These are phyloP conservation scores for Hippophae gyantsensis DNA, from an alignment of 306 rosid species.

Conservation along the genomic window DNA sequence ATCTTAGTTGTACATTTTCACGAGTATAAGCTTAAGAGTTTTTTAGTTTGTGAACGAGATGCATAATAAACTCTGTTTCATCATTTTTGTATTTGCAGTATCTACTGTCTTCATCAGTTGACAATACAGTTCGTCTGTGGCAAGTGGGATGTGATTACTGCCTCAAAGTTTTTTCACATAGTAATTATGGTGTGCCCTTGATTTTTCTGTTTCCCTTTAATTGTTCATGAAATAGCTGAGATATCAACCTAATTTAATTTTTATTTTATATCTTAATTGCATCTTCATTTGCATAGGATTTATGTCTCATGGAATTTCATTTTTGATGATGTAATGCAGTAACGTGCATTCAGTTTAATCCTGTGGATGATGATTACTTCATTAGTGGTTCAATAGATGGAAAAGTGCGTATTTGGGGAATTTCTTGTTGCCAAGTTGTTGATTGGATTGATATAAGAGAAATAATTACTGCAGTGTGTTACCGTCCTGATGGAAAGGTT, in stretches of 20 bases:
- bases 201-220: slow-evolving; percentile 3
- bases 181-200: slow-evolving; percentile 63
- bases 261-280: not conserved
- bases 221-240: slow-evolving; percentile 10
- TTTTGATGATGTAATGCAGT: slow-evolving; percentile 37
- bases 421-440: slow-evolving; percentile 68
- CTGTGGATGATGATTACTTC: slow-evolving; percentile 79
- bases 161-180: slow-evolving; percentile 77
- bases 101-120: slow-evolving; percentile 86
- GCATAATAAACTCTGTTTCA: slow-evolving; percentile 12
- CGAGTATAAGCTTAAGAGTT: too few species aligned
- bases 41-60: not conserved
- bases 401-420: slow-evolving; percentile 90
- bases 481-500: slow-evolving; percentile 92
- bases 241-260: slow-evolving; percentile 6
- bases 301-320: slow-evolving; percentile 15
- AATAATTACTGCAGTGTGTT: slow-evolving; percentile 82
- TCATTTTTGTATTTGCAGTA: slow-evolving; percentile 37
- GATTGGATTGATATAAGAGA: slow-evolving; percentile 73
- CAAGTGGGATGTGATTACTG: slow-evolving; percentile 54
- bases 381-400: slow-evolving; percentile 97
- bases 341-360: slow-evolving; percentile 89
- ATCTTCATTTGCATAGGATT: not conserved
- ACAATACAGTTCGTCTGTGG: slow-evolving; percentile 92
- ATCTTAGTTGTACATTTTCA: slow-evolving; percentile 1